Base-by-base conservation (phyloP, 129 eudicot species). In the Rutidosis leptorrhynchoides region DNA sequence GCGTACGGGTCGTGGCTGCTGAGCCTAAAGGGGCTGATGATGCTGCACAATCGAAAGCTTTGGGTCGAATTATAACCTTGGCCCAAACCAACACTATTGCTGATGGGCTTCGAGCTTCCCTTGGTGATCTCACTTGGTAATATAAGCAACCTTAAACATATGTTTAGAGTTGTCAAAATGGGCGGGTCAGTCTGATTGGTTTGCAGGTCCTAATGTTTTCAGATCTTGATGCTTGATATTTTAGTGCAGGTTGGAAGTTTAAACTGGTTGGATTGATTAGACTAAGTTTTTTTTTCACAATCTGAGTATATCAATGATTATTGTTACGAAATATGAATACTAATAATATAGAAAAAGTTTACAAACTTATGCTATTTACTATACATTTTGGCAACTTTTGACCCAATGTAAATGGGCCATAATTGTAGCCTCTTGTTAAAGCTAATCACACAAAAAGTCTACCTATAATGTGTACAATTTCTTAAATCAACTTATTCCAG, bases 11-110 rank as follows among this genome's bases (percentile, higher is more conserved):
- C 25, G 64, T 94, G 60, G 99, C 99, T 61, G 99, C 97, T 53
- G 99, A 94, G 74, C 99, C 99, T 4, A 85, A 61, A 69, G 99
- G 99, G 58, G 99, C 97, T 4, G 84, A 89, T 69, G 99, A 94
- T 83, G 95, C 97, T 29, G 93, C 95, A 72, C 92, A 77, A 53
- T 94, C 99, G 16, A 94, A 89, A 79, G 81, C 78, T 46, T 79
- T 83, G 7, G 99, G 97, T 70, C 69, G 62, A 57, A 86, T 94
- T 64, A 65, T 89, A 40, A 84, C 78, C 11, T 77, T 94, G 76
- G 74, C 95, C 14, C 83, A 81, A 74, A 81, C 90, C 64, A 81
- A 84, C 61, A 94, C 99, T 53, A 79, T 94, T 66, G 96, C 96
- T 19, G 99, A 94, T 75, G 99, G 99, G 45, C 95, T 94, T 68